Conservation (phyloP, 2,329 filamentous ascomycete genomes). For the Aspergillaceae sp. region DNA sequence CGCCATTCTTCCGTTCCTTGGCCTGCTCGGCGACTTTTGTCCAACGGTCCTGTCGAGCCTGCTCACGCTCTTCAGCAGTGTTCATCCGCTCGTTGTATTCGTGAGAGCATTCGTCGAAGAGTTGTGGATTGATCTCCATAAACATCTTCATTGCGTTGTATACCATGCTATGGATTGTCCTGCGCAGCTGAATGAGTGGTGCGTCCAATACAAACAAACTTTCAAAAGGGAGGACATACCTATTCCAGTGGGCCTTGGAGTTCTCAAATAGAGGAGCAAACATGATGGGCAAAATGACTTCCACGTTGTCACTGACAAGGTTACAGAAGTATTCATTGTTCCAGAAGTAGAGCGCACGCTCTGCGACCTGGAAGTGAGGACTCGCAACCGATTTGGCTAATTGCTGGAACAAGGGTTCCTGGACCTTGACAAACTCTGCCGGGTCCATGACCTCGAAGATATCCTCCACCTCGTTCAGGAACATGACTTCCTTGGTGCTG, state of each 20-base stretch:
- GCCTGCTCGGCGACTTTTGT: slow-evolving; percentile 75
- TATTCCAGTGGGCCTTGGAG: slow-evolving; percentile 98
- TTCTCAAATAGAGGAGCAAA: slow-evolving; percentile 98
- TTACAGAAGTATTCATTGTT: slow-evolving; percentile 99
- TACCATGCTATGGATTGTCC: slow-evolving; percentile 98
- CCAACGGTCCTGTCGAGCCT: slow-evolving; percentile 78
- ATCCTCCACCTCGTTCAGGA: slow-evolving; percentile 96
- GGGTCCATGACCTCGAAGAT: slow-evolving; percentile 99
- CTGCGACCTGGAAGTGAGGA: slow-evolving; percentile 96
- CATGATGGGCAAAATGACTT: slow-evolving; percentile 98
- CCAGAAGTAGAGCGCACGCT: slow-evolving; percentile 97
- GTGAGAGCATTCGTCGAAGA: slow-evolving; percentile 97
- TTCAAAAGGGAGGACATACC: slow-evolving; percentile 48
- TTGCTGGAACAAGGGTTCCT: slow-evolving; percentile 95
- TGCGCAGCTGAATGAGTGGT: slow-evolving; percentile 34
- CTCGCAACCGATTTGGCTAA: slow-evolving; percentile 96
- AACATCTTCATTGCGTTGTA: slow-evolving; percentile 99
- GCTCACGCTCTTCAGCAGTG: slow-evolving; percentile 75
- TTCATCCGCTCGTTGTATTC: slow-evolving; percentile 97
- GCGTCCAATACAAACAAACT: slow-evolving; percentile 15
- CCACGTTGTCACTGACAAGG: slow-evolving; percentile 95
- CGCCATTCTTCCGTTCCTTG: slow-evolving; percentile 53
- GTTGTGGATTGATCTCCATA: slow-evolving; percentile 98
- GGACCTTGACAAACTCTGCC: slow-evolving; percentile 95
- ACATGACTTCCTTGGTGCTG: slow-evolving; percentile 99